phyloP scores from a whole-genome alignment of 345 rosid species.

The Boechera divaricarpa region DNA sequence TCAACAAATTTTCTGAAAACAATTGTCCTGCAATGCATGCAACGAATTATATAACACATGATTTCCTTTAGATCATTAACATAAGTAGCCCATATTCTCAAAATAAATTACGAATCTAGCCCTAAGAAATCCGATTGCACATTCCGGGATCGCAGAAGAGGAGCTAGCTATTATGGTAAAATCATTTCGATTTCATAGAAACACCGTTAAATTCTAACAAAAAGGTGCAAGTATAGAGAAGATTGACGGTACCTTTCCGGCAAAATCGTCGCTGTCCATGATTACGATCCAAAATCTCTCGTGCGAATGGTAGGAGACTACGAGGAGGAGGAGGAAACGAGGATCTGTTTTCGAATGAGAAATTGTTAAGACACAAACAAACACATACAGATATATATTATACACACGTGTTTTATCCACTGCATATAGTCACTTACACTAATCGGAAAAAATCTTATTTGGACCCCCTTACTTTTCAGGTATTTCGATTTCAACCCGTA shows the following conservation, averaged over 20 bases:
- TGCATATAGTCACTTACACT: constrained; percentile 27
- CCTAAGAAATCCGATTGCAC: neutral
- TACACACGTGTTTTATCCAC: constrained; percentile 31
- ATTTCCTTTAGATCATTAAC: constrained; percentile 3
- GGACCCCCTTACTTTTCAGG: constrained; percentile 6
- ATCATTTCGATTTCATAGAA: neutral
- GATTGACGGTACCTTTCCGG: constrained; percentile 40
- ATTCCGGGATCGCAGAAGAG: constrained; percentile 23
- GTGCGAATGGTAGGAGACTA: neutral
- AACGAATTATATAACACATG: neutral
- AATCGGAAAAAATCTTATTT: neutral
- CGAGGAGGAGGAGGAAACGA: constrained; percentile 4
- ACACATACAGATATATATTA: neutral
- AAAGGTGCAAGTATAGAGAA: neutral
- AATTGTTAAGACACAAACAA: constrained; percentile 20
- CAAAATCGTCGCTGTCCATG: constrained; percentile 38
- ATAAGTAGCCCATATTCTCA: neutral
- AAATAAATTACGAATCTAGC: neutral
- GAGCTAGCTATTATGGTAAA: neutral
- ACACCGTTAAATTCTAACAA: neutral
- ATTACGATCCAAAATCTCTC: constrained; percentile 11
- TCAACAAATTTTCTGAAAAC: no score
- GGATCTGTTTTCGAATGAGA: constrained; percentile 29
- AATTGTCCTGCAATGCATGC: constrained; percentile 22
- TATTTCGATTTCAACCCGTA: neutral